Conservation (phyloP, 352 stramenopile genomes). For the Salisapilia sapeloensis region DNA sequence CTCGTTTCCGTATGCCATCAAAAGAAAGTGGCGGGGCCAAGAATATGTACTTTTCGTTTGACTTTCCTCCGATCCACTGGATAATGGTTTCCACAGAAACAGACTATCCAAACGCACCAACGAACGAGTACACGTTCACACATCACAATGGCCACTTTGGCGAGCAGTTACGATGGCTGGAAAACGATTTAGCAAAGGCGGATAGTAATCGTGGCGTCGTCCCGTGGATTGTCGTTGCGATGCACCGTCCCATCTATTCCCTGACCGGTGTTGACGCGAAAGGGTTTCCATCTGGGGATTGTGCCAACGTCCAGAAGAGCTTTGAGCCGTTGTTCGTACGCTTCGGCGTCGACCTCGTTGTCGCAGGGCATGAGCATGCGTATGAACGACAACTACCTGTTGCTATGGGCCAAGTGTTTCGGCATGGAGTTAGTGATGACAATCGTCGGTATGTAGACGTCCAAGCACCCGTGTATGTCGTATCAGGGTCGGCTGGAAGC, state of each 20-base stretch:
- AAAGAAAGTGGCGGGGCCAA: conserved; percentile 13
- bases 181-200: conserved; percentile 37
- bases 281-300: conserved; percentile 5
- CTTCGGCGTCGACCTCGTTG: conserved; percentile 74
- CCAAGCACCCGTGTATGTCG: conserved; percentile 40
- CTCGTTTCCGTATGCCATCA: conserved; percentile 24
- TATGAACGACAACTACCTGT: conserved; percentile 69
- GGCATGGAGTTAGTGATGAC: conserved; percentile 26
- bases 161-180: conserved; percentile 26
- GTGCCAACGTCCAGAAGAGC: conserved; percentile 20
- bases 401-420: conserved; percentile 15
- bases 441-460: conserved; percentile 36
- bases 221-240: conserved; percentile 56
- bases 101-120: conserved; percentile 13
- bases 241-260: conserved; percentile 61
- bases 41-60: conserved; percentile 41
- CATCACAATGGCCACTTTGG: conserved; percentile 23
- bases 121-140: conserved; percentile 12
- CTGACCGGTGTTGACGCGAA: conserved; percentile 1
- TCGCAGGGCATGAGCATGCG: conserved; percentile 72
- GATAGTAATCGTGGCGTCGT: conserved; percentile 19
- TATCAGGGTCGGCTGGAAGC: conserved; percentile 42
- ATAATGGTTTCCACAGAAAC: conserved; percentile 56
- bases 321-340: conserved; percentile 77
- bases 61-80: conserved; percentile 38